A percentile compares a stretch with the other conserved stretches of the same genome.
phyloP scores from a whole-genome alignment of 495 filamentous ascomycete species.

The Neurospora sp. region DNA sequence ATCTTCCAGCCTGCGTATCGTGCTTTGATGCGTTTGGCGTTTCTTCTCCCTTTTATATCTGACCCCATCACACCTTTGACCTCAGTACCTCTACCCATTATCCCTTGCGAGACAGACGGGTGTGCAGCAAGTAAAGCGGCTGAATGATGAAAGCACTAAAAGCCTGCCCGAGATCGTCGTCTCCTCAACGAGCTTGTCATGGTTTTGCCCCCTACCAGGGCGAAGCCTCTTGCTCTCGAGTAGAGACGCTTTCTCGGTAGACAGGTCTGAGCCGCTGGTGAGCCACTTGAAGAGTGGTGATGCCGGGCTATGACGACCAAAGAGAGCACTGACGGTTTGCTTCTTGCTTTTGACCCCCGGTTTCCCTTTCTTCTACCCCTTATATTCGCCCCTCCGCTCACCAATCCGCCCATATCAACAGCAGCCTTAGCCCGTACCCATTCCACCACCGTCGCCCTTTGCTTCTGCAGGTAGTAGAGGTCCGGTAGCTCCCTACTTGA shows the following conservation, averaged over 20 bases:
- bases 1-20: neutral
- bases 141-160: constrained; percentile 26
- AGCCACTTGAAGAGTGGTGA: constrained; percentile 2
- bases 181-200: constrained; percentile 10
- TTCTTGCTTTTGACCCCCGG: neutral
- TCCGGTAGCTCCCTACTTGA: too few species aligned
- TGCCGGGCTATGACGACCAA: constrained; percentile 30
- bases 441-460: too few species aligned
- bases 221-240: constrained; percentile 22
- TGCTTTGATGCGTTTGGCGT: neutral
- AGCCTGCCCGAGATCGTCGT: constrained; percentile 6
- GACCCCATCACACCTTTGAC: too few species aligned
- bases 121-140: neutral
- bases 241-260: neutral
- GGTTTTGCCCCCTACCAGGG: constrained; percentile 11
- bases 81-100: neutral
- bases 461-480: too few species aligned
- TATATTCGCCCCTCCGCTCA: too few species aligned
- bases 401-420: too few species aligned
- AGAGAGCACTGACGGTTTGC: constrained; percentile 43
- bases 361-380: too few species aligned
- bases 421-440: too few species aligned
- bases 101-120: neutral
- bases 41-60: neutral
- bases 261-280: constrained; percentile 19